Evolutionary conservation across 2,329 filamentous ascomycete species (phyloP).

Genomic region (Trichoderma cornu-damae): DNA sequence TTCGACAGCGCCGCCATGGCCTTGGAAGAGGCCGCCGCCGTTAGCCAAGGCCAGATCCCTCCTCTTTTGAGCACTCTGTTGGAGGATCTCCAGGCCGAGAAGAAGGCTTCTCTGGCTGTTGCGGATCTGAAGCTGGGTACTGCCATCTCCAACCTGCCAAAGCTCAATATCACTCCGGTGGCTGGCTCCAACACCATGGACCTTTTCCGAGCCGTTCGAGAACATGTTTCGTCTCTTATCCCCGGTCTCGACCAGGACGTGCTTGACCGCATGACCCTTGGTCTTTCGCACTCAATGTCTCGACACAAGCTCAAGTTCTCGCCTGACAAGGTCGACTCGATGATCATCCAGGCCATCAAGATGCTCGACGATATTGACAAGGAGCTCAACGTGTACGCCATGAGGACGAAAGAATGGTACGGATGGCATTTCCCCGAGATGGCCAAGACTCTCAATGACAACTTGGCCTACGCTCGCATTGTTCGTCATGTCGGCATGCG

Average conservation of each 20-base stretch:
- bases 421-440: constrained; percentile 99
- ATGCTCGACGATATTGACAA: constrained; percentile 96
- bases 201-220: constrained; percentile 89
- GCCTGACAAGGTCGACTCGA: constrained; percentile 96
- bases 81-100: constrained; percentile 90
- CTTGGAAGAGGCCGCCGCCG: constrained; percentile 79
- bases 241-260: constrained; percentile 80
- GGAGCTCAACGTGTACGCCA: constrained; percentile 97
- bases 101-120: constrained; percentile 91
- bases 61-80: constrained; percentile 77
- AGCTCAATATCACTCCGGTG: constrained; percentile 77
- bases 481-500: constrained; percentile 88
- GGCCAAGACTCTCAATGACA: constrained; percentile 95
- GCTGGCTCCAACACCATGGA: constrained; percentile 61
- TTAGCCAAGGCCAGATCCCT: constrained; percentile 93
- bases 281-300: constrained; percentile 93
- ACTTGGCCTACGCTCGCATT: constrained; percentile 85
- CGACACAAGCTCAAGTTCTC: constrained; percentile 99
- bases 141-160: constrained; percentile 86
- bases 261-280: constrained; percentile 89
- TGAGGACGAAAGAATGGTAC: constrained; percentile 99
- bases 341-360: constrained; percentile 97
- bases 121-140: constrained; percentile 89
- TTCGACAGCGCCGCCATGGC: constrained; percentile 91
- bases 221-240: constrained; percentile 83